Evolutionary conservation across 345 rosid genomes (phyloP).

Genomic region (Angophora floribunda): DNA sequence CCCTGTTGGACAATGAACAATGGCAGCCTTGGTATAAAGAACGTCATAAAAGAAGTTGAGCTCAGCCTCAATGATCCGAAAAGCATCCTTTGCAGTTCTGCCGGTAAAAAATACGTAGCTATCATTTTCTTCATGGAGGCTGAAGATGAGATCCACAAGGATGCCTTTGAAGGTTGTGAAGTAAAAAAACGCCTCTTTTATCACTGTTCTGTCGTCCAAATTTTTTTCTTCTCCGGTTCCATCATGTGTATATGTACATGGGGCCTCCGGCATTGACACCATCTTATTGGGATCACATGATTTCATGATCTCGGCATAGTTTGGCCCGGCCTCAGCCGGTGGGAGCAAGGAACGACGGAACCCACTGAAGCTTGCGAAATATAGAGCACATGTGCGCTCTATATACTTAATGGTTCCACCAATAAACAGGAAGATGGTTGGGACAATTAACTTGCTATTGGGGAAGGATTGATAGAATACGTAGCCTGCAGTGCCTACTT

Average conservation of each 20-base stretch:
- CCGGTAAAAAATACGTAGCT: accelerated
- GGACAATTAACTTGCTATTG: background rate
- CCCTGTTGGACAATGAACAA: too few species aligned
- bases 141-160: background rate
- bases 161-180: background rate
- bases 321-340: background rate
- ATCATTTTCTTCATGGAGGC: background rate
- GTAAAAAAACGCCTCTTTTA: background rate
- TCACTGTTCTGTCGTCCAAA: background rate
- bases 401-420: background rate
- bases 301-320: background rate
- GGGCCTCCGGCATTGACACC: background rate
- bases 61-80: too few species aligned
- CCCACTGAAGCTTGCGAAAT: background rate
- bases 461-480: background rate
- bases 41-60: too few species aligned
- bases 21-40: too few species aligned
- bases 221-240: background rate
- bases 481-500: background rate
- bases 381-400: background rate
- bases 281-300: too few species aligned
- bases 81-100: accelerated
- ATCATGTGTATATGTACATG: background rate
- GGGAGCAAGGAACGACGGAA: background rate
- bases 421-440: background rate